Evolutionary conservation across 768 basidiomycete genomes (phyloP).

Genomic region (Tylopilus cervinicoccineus): DNA sequence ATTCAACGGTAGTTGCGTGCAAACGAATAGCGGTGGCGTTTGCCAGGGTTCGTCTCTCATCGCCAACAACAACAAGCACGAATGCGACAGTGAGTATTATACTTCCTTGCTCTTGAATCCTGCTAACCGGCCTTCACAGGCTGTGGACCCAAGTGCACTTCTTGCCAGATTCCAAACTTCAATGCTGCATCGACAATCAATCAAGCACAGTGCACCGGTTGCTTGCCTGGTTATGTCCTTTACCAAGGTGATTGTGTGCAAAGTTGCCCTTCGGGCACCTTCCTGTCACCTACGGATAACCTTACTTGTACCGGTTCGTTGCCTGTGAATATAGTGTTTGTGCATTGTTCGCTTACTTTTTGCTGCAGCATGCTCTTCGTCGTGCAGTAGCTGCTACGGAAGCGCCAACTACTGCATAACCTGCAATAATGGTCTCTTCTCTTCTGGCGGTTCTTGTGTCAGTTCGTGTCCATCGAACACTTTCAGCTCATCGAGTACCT

Average conservation of each 20-base stretch:
- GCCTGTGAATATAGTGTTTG: neutral
- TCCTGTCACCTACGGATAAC: slow-evolving; percentile 68
- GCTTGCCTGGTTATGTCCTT: slow-evolving; percentile 73
- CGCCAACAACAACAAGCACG: slow-evolving; percentile 77
- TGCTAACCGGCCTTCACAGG: slow-evolving; percentile 37
- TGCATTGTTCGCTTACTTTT: slow-evolving; percentile 9
- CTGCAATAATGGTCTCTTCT: slow-evolving; percentile 63
- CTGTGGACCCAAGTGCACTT: slow-evolving; percentile 79
- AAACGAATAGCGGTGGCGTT: slow-evolving; percentile 60
- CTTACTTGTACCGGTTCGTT: slow-evolving; percentile 68
- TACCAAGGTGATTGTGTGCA: slow-evolving; percentile 65
- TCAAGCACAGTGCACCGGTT: slow-evolving; percentile 70
- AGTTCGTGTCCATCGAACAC: slow-evolving; percentile 69
- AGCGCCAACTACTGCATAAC: slow-evolving; percentile 68
- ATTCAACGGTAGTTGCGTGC: slow-evolving; percentile 69
- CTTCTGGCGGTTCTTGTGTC: slow-evolving; percentile 71
- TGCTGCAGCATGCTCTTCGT: slow-evolving; percentile 58
- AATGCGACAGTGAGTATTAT: slow-evolving; percentile 64
- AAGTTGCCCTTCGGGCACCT: slow-evolving; percentile 70
- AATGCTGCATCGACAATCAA: slow-evolving; percentile 59
- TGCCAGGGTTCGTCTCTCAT: slow-evolving; percentile 69
- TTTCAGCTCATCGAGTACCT: slow-evolving; percentile 61
- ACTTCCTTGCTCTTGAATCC: neutral
- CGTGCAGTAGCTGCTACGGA: slow-evolving; percentile 69
- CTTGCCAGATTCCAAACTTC: slow-evolving; percentile 73